Percentiles rank a stretch among this genome's conserved stretches.
Evolutionary conservation across 169 alveolate genomes (phyloP).

Genomic region (Blepharisma undulans): DNA sequence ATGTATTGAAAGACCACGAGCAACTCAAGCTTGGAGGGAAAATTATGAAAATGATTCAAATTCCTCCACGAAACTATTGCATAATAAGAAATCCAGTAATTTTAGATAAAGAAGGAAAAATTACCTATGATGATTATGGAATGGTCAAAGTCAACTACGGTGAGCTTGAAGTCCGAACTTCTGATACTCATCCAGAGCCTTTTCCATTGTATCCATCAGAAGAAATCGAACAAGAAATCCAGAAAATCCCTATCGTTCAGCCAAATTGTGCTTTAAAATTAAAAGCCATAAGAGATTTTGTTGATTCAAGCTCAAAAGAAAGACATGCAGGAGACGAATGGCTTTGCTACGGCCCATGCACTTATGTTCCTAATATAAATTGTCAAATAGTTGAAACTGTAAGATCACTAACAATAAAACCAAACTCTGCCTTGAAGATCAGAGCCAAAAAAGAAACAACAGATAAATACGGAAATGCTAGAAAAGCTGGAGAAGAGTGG

Average conservation of each 20-base stretch:
- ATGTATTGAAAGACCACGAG: slow-evolving; percentile 57
- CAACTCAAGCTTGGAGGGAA: slow-evolving; percentile 37
- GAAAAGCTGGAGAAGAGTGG: slow-evolving; percentile 81
- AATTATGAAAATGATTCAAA: slow-evolving; percentile 37
- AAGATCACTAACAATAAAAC: slow-evolving; percentile 43
- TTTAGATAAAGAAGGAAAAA: slow-evolving; percentile 37
- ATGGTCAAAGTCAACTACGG: slow-evolving; percentile 48
- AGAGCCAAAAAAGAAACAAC: slow-evolving; percentile 51
- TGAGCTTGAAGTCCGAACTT: slow-evolving; percentile 54
- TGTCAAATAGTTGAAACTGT: slow-evolving; percentile 45
- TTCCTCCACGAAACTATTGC: slow-evolving; percentile 55
- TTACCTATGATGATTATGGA: slow-evolving; percentile 31
- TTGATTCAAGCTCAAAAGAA: slow-evolving; percentile 45
- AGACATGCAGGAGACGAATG: slow-evolving; percentile 75
- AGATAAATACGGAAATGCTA: slow-evolving; percentile 55
- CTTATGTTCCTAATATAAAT: slow-evolving; percentile 68
- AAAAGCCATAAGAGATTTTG: slow-evolving; percentile 66
- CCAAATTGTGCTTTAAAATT: slow-evolving; percentile 59
- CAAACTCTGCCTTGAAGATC: slow-evolving; percentile 60
- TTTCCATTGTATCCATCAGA: slow-evolving; percentile 67
- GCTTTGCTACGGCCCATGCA: slow-evolving; percentile 64
- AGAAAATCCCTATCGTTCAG: slow-evolving; percentile 53
- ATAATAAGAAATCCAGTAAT: slow-evolving; percentile 54
- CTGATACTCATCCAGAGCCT: slow-evolving; percentile 50
- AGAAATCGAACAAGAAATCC: slow-evolving; percentile 13